phyloP scores from a whole-genome alignment of 2,329 filamentous ascomycete genomes.

The Cryphonectria naterciae region DNA sequence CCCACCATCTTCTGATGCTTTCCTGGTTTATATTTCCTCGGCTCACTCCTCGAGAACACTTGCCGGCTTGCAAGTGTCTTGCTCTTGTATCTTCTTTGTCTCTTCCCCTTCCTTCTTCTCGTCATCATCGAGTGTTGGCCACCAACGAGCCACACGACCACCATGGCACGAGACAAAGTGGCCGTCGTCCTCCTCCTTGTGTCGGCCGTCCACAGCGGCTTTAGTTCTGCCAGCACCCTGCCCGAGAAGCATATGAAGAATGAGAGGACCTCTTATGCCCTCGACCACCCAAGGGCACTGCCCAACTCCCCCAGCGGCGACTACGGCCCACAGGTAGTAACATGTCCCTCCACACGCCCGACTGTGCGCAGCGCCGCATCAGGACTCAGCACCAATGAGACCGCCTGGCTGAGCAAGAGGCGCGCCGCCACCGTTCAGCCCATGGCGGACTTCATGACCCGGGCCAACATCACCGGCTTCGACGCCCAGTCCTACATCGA shows the following conservation, averaged over 20 bases:
- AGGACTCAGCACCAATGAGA: conserved; percentile 69
- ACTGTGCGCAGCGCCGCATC: conserved; percentile 64
- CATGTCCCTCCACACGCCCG: conserved; percentile 73
- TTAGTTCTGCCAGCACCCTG: conserved; percentile 13
- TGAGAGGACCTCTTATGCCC: conserved; percentile 4
- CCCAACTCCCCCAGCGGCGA: conserved; percentile 53
- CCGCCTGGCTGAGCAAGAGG: conserved; percentile 72
- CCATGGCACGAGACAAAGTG: conserved; percentile 11
- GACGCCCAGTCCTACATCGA: conserved; percentile 76
- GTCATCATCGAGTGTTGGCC: background rate
- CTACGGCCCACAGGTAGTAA: conserved; percentile 71
- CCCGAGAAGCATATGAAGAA: background rate
- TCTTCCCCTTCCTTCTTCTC: background rate
- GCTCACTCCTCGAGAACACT: background rate
- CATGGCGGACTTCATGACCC: conserved; percentile 73
- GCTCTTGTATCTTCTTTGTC: background rate
- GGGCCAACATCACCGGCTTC: conserved; percentile 76
- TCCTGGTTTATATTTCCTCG: background rate
- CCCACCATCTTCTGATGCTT: background rate
- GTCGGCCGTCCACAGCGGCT: conserved; percentile 5
- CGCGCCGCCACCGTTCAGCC: conserved; percentile 74
- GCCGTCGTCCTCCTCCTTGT: conserved; percentile 12
- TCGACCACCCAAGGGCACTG: conserved; percentile 38
- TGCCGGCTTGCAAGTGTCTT: background rate
- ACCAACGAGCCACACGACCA: background rate